Evolutionary conservation across 371 early-diverging fungal species (phyloP).

Genomic region (Zychaea mexicana): DNA sequence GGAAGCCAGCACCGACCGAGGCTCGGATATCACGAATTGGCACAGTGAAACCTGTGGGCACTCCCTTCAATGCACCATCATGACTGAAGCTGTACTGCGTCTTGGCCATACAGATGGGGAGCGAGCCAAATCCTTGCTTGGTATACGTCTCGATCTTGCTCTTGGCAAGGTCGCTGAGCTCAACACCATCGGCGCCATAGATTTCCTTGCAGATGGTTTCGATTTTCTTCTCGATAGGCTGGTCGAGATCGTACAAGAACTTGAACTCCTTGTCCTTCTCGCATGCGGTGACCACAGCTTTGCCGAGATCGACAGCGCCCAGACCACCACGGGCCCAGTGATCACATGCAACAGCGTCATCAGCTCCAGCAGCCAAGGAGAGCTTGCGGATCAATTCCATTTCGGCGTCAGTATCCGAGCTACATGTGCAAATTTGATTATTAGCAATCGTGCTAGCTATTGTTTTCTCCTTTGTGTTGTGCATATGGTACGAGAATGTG

Average conservation of each 20-base stretch:
- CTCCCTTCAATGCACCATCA: constrained; percentile 89
- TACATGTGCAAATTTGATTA: constrained; percentile 5
- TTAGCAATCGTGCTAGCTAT: too few species aligned
- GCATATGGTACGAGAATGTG: too few species aligned
- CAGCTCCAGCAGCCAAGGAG: constrained; percentile 86
- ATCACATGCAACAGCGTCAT: constrained; percentile 81
- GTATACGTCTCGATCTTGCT: constrained; percentile 84
- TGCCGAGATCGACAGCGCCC: constrained; percentile 88
- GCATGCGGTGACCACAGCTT: constrained; percentile 85
- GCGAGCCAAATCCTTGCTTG: constrained; percentile 76
- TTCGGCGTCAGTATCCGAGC: constrained; percentile 87
- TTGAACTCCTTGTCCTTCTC: constrained; percentile 65
- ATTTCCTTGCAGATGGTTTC: constrained; percentile 88
- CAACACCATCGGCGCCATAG: constrained; percentile 93
- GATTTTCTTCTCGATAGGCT: constrained; percentile 87
- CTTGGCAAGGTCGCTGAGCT: constrained; percentile 78
- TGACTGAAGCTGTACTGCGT: constrained; percentile 93
- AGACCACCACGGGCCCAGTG: constrained; percentile 95
- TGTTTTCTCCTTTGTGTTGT: too few species aligned
- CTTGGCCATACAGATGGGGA: constrained; percentile 99
- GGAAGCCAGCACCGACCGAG: constrained; percentile 96
- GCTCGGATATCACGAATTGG: constrained; percentile 86
- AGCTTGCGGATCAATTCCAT: constrained; percentile 73
- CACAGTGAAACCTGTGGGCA: constrained; percentile 90
- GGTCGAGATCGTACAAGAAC: constrained; percentile 81